Percentiles rank a stretch among this genome's conserved stretches.
phyloP scores from a whole-genome alignment of 2,329 filamentous ascomycete species.

The Emmonsia crescens region DNA sequence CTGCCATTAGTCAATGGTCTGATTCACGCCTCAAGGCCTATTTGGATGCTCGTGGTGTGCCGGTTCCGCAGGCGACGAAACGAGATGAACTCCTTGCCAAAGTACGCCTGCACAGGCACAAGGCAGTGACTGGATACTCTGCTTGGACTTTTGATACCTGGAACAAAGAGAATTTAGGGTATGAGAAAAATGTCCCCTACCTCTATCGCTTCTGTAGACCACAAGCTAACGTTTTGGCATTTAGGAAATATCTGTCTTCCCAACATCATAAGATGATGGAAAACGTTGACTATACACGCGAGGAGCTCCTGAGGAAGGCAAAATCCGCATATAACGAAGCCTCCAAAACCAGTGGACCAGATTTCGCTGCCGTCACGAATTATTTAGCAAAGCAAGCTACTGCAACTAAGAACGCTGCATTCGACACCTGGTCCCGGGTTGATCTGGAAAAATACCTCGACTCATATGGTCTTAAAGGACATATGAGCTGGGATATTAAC shows the following conservation, averaged over 20 bases:
- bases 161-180: constrained; percentile 59
- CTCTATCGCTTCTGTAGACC: constrained; percentile 31
- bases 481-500: constrained; percentile 57
- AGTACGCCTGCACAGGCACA: constrained; percentile 63
- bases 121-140: constrained; percentile 55
- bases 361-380: constrained; percentile 56
- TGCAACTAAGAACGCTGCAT: constrained; percentile 53
- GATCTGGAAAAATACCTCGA: constrained; percentile 73
- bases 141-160: constrained; percentile 74
- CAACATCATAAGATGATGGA: constrained; percentile 46
- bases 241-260: constrained; percentile 39
- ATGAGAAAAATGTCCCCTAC: constrained; percentile 5
- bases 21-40: constrained; percentile 68
- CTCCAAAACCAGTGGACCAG: constrained; percentile 36
- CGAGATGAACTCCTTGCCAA: constrained; percentile 62
- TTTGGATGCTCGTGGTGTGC: constrained; percentile 64
- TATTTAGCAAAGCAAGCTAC: constrained; percentile 55
- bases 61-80: constrained; percentile 61
- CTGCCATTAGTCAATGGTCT: constrained; percentile 54
- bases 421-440: constrained; percentile 59
- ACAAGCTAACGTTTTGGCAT: constrained; percentile 37
- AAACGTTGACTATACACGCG: constrained; percentile 55
- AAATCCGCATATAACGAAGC: constrained; percentile 38
- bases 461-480: constrained; percentile 59
- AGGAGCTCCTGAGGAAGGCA: constrained; percentile 56